A percentile compares a stretch with the other conserved stretches of the same genome.
These are phyloP conservation scores for Aspergillus olivimuriae DNA, from an alignment of 495 filamentous ascomycete species.

Conservation along the genomic window DNA sequence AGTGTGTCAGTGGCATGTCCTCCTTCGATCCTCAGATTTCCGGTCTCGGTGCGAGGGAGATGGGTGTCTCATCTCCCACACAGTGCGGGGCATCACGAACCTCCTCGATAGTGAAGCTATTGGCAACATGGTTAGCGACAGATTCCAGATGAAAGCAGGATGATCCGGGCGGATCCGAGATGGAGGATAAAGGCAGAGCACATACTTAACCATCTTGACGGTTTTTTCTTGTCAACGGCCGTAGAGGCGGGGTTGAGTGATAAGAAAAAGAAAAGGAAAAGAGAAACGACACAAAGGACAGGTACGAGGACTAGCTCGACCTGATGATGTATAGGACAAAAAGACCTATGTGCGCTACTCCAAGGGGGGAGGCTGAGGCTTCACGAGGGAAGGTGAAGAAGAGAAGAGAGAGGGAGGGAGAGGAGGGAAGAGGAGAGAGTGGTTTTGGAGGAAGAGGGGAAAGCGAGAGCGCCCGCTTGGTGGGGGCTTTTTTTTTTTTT, in stretches of 20 bases:
- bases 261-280: constrained; percentile 18
- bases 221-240: constrained; percentile 53
- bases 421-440: constrained; percentile 19
- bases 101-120: constrained; percentile 98
- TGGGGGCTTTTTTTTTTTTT: constrained; percentile 25
- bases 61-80: background rate
- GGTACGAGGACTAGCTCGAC: constrained; percentile 45
- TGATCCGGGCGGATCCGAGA: background rate
- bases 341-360: constrained; percentile 42
- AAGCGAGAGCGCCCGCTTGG: constrained; percentile 22
- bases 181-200: constrained; percentile 23
- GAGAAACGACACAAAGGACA: constrained; percentile 39
- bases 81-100: constrained; percentile 34
- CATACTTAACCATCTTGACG: constrained; percentile 99
- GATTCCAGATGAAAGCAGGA: background rate
- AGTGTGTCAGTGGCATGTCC: background rate
- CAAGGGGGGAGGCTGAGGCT: constrained; percentile 25
- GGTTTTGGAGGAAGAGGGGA: constrained; percentile 30
- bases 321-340: constrained; percentile 31
- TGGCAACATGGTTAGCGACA: constrained; percentile 22
- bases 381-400: constrained; percentile 20
- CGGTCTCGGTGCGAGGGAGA: background rate
- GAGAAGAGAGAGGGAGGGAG: constrained; percentile 16
- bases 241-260: constrained; percentile 34
- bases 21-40: background rate